These are phyloP conservation scores for Cyclotella kingstonii DNA, from an alignment of 108 stramenopile genomes.

Conservation along the genomic window DNA sequence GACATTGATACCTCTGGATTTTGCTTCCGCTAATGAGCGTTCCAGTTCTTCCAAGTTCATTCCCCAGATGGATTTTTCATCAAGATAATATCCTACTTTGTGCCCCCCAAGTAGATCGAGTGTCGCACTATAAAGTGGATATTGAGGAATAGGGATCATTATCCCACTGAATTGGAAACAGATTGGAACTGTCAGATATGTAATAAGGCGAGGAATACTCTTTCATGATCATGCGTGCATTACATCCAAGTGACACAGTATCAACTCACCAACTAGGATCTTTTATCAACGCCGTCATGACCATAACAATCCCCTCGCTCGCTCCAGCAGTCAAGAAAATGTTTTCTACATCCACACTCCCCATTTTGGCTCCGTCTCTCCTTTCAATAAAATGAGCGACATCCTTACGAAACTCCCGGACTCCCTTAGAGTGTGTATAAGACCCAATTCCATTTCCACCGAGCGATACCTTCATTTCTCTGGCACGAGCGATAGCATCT, in stretches of 20 bases:
- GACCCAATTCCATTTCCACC: conserved; percentile 74
- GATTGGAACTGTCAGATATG: not conserved
- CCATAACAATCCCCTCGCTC: conserved; percentile 74
- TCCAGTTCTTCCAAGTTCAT: conserved; percentile 75
- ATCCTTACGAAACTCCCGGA: conserved; percentile 60
- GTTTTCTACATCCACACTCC: conserved; percentile 71
- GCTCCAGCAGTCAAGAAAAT: conserved; percentile 97
- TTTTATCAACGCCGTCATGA: conserved; percentile 75
- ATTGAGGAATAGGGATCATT: conserved; percentile 97
- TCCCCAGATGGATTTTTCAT: conserved; percentile 84
- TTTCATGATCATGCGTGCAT: not conserved
- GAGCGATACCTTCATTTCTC: conserved; percentile 55
- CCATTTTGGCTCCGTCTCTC: conserved; percentile 64
- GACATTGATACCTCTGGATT: conserved; percentile 56
- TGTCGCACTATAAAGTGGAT: conserved; percentile 93
- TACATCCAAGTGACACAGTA: not conserved
- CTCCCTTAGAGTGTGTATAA: conserved; percentile 85
- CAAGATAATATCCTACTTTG: conserved; percentile 89
- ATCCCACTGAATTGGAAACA: conserved; percentile 55
- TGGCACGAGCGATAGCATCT: conserved; percentile 68
- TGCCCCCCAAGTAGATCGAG: conserved; percentile 82
- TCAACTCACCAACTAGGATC: conserved; percentile 49
- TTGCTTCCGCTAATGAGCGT: conserved; percentile 68
- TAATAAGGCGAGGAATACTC: not conserved
- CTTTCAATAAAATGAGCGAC: conserved; percentile 82